Conservation (phyloP, 2,329 filamentous ascomycete species). For the Aplosporella prunicola region DNA sequence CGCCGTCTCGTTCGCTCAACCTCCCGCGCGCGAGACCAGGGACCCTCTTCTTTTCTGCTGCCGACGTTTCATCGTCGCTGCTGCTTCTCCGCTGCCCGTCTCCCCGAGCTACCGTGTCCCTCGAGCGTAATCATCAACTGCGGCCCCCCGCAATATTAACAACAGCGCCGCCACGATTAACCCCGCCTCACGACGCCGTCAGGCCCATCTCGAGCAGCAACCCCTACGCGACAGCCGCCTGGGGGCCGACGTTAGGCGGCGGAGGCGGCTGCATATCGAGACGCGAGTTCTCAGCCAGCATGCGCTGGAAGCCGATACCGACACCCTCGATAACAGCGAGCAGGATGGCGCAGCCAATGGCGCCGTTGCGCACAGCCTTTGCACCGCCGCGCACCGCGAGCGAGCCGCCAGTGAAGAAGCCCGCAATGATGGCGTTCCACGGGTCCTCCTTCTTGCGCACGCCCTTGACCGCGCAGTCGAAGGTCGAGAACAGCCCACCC, state of each 20-base stretch:
- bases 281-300: constrained; percentile 84
- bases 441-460: constrained; percentile 89
- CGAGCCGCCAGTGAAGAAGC: constrained; percentile 91
- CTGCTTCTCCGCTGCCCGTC: too few species aligned
- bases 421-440: constrained; percentile 95
- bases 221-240: constrained; percentile 4
- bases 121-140: too few species aligned
- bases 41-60: too few species aligned
- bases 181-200: constrained; percentile 4
- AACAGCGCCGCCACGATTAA: too few species aligned
- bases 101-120: too few species aligned
- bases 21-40: too few species aligned
- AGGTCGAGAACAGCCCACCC: constrained; percentile 92
- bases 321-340: constrained; percentile 96
- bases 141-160: too few species aligned
- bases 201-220: constrained; percentile 9
- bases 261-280: constrained; percentile 52
- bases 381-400: constrained; percentile 85
- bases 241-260: constrained; percentile 16
- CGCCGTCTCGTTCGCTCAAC: too few species aligned
- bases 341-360: constrained; percentile 90
- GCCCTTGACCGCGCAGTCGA: constrained; percentile 94
- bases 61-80: too few species aligned
- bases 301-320: constrained; percentile 87
- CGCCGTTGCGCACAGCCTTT: constrained; percentile 86